Evolutionary conservation across 208 protist genomes (phyloP), one percentile per base, ranked within the genome.

Genomic region (Wallacemonas collosoma): DNA sequence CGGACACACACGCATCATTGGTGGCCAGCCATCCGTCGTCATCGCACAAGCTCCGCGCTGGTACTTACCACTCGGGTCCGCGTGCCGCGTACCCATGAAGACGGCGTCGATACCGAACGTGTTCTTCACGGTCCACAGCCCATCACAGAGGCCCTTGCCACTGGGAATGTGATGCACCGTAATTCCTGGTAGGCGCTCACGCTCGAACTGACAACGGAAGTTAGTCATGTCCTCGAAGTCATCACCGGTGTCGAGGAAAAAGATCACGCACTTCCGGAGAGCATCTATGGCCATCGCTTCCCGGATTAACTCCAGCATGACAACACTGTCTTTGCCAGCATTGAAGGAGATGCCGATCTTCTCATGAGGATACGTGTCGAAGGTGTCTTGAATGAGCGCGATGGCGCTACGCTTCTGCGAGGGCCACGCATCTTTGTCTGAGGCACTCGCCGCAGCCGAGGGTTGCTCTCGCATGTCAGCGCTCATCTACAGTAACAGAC

Each of bases 261-360:
- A 93, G 14, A 88, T 76, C 73, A 73, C 80, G 62, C 82, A 88
- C 61, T 81, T 54, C 36, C 45, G 39, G 17, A 93, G 45, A 8
- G 70, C 43, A 9, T 88, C 86, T 12, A 73, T 5, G 1, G 83
- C 79, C 14, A 96, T 54, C 7, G 73, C 80, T 8, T 75, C 68
- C 2, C 73, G 57, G 45, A 94, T 53, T 38, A 98, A 80, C 72
- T 96, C 86, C 70, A 96, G 65, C 75, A 97, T 87, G 17, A 94
- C 89, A 1, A 96, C 89, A 55, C 85, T 90, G 77, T 98, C 94
- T 54, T 98, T 98, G 8, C 94, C 94, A 15, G 89, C 94, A 66
- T 98, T 98, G 72, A 98, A 98, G 43, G 88, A 88, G 68, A 98
- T 74, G 26, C 86, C 87, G 67, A 97, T 93, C 6, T 84, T 58